A percentile compares a stretch with the other conserved stretches of the same genome.
Conservation (phyloP, 441 rosid species). For the Erysimum pusillum region DNA sequence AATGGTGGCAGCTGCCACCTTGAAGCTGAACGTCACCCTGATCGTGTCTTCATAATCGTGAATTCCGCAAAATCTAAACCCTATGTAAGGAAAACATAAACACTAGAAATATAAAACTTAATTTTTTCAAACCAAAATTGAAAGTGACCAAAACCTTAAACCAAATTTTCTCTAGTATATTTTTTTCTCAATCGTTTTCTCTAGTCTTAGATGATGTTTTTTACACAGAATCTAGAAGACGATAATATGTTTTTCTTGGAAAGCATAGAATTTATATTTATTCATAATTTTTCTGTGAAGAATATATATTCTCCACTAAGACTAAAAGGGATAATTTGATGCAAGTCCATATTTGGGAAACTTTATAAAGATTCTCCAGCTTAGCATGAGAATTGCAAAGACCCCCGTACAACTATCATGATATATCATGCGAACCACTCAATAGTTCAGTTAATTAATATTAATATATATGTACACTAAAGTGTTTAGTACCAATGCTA, state of each 20-base stretch:
- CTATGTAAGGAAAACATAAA: too few relatives aligned
- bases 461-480: neutral
- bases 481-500: too few relatives aligned
- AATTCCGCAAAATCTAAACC: too few relatives aligned
- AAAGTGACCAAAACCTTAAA: too few relatives aligned
- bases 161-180: too few relatives aligned
- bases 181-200: neutral
- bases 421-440: neutral
- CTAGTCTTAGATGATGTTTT: neutral
- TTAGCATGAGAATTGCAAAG: neutral
- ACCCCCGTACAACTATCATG: neutral
- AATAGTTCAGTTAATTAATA: neutral
- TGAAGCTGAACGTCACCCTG: too few relatives aligned
- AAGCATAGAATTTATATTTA: neutral
- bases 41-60: too few relatives aligned
- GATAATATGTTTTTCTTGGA: neutral
- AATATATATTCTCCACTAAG: neutral
- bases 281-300: neutral
- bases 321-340: neutral
- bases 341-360: neutral
- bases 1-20: too few relatives aligned
- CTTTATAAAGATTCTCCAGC: conserved; percentile 15
- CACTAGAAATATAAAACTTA: too few relatives aligned
- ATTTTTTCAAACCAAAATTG: too few relatives aligned
- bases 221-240: neutral